Percentiles rank a stretch among this genome's conserved stretches.
These are phyloP conservation scores for Ceratocystis eucalypticola DNA, from an alignment of 2,329 filamentous ascomycete species.

Conservation along the genomic window DNA sequence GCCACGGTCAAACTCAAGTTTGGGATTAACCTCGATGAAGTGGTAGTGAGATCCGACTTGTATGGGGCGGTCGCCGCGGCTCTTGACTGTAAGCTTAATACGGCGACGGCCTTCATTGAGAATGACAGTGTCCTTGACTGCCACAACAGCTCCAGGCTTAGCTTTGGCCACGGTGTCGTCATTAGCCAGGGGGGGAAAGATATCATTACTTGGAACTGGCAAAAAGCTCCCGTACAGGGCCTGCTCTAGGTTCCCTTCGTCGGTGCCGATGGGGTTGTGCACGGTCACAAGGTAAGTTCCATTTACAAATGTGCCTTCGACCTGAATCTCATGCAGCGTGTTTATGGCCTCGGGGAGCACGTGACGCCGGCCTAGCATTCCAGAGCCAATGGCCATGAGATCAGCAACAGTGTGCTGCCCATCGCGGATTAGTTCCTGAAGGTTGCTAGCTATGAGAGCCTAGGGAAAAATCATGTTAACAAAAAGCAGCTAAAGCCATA, in stretches of 20 bases:
- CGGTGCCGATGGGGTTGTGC: constrained; percentile 71
- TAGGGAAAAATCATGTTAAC: constrained; percentile 24
- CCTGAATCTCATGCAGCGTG: constrained; percentile 72
- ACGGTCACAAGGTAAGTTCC: constrained; percentile 93
- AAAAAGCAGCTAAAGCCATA: background rate
- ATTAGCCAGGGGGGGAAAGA: constrained; percentile 52
- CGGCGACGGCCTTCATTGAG: constrained; percentile 64
- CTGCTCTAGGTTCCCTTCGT: constrained; percentile 74
- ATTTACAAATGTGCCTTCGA: constrained; percentile 83
- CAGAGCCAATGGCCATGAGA: constrained; percentile 81
- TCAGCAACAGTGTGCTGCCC: constrained; percentile 82
- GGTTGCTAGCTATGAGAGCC: constrained; percentile 73
- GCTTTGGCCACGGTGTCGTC: constrained; percentile 36
- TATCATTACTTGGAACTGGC: constrained; percentile 54
- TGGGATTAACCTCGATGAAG: constrained; percentile 87
- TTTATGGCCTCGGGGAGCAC: constrained; percentile 70
- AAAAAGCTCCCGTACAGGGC: constrained; percentile 87
- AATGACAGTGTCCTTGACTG: constrained; percentile 51
- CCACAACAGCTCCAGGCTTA: constrained; percentile 68
- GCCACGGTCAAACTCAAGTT: constrained; percentile 74
- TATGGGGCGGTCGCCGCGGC: constrained; percentile 76
- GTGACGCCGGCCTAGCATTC: constrained; percentile 85
- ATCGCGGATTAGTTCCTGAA: constrained; percentile 96
- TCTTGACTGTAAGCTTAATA: constrained; percentile 63
- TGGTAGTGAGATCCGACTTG: constrained; percentile 94